These are phyloP conservation scores for Podosphaera leucotricha DNA, from an alignment of 2,329 filamentous ascomycete species.

Conservation along the genomic window DNA sequence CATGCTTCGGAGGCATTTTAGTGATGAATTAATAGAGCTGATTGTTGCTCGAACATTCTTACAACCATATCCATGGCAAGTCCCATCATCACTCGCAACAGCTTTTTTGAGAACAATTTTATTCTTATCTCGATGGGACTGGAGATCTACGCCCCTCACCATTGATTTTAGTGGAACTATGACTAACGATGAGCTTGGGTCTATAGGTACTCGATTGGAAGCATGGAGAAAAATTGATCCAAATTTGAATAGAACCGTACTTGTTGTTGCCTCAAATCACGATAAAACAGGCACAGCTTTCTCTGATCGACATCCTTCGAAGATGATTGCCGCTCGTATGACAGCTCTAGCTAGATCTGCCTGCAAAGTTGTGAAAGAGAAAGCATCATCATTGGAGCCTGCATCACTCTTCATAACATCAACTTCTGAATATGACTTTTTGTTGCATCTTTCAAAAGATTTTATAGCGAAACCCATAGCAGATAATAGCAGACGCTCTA, in stretches of 20 bases:
- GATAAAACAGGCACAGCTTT: slow-evolving; percentile 61
- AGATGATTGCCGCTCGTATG: slow-evolving; percentile 66
- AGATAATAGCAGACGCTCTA: slow-evolving; percentile 19
- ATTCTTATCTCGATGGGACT: slow-evolving; percentile 75
- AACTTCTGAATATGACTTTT: slow-evolving; percentile 59
- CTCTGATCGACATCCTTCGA: slow-evolving; percentile 51
- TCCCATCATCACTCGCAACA: slow-evolving; percentile 51
- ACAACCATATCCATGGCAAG: slow-evolving; percentile 55
- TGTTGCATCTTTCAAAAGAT: slow-evolving; percentile 36
- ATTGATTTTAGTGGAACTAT: slow-evolving; percentile 51
- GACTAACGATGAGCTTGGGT: slow-evolving; percentile 32
- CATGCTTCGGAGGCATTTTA: slow-evolving; percentile 52
- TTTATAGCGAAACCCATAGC: slow-evolving; percentile 16
- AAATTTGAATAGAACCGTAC: slow-evolving; percentile 56
- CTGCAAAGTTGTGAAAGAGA: slow-evolving; percentile 31
- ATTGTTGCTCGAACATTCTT: slow-evolving; percentile 58
- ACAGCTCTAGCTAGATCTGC: slow-evolving; percentile 61
- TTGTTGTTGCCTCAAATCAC: slow-evolving; percentile 62
- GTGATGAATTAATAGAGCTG: slow-evolving; percentile 65
- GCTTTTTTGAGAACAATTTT: slow-evolving; percentile 64
- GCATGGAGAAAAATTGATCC: slow-evolving; percentile 78
- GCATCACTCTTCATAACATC: slow-evolving; percentile 47
- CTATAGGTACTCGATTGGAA: slow-evolving; percentile 48
- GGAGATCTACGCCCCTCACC: slow-evolving; percentile 61
- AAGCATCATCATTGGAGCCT: slow-evolving; percentile 29